These are phyloP conservation scores for Naematelia aurantialba DNA, from an alignment of 768 basidiomycete genomes.

Conservation along the genomic window DNA sequence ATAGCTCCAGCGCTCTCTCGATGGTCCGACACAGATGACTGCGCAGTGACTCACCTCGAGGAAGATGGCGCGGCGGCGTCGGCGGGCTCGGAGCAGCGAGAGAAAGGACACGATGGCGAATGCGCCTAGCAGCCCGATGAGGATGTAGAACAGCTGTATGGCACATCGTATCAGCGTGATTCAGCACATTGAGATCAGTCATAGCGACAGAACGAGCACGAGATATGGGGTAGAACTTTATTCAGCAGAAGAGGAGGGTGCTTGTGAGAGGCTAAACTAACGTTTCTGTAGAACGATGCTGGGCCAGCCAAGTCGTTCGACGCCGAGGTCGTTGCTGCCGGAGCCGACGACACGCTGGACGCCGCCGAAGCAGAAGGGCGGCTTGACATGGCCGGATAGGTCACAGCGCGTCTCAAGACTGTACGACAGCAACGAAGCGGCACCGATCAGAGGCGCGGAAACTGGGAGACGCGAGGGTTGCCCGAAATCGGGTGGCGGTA, in stretches of 20 bases:
- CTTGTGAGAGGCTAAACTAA: conserved; percentile 10
- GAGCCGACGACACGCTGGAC: conserved; percentile 11
- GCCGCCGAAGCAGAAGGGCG: conserved; percentile 1
- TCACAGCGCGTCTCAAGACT: too few species aligned
- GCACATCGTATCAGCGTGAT: background rate
- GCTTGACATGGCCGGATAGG: too few species aligned
- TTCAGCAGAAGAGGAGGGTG: background rate
- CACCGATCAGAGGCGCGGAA: too few species aligned
- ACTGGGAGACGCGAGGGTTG: too few species aligned
- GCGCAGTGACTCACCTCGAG: conserved; percentile 36
- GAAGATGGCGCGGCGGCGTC: conserved; percentile 25
- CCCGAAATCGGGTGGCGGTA: background rate
- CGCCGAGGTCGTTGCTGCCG: conserved; percentile 17
- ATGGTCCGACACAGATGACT: too few species aligned
- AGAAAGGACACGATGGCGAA: conserved; percentile 38
- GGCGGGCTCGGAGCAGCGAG: conserved; percentile 32
- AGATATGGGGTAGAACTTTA: background rate
- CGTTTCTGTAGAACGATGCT: conserved; percentile 21
- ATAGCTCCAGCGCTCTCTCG: too few species aligned
- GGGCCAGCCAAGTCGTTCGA: conserved; percentile 2
- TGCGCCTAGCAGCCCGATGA: conserved; percentile 38
- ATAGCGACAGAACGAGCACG: too few species aligned
- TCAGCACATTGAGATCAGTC: too few species aligned
- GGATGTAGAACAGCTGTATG: conserved; percentile 42
- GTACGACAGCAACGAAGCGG: too few species aligned